A percentile compares a stretch with the other conserved stretches of the same genome.
Conservation (phyloP, 805 yeast genomes). For the Zygoascus flipseniorum region DNA sequence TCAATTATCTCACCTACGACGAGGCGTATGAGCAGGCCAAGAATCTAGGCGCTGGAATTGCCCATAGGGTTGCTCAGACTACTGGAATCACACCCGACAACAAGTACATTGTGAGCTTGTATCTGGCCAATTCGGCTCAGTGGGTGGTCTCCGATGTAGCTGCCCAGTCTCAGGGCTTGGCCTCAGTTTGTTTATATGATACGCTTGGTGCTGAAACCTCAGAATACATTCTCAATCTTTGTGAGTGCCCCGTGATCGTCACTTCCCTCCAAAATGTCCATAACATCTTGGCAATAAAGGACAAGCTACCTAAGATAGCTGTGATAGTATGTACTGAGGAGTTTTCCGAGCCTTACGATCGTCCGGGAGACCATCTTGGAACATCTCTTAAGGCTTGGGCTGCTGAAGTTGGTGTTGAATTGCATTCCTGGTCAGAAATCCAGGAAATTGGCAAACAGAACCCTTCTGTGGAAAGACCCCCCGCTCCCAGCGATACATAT, state of each 20-base stretch:
- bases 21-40: slow-evolving; percentile 23
- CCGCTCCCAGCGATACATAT: slow-evolving; percentile 44
- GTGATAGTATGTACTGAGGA: slow-evolving; percentile 42
- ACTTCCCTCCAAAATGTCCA: slow-evolving; percentile 45
- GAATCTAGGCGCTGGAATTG: slow-evolving; percentile 32
- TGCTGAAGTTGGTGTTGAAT: slow-evolving; percentile 26
- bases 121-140: slow-evolving; percentile 31
- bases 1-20: slow-evolving; percentile 37
- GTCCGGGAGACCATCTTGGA: slow-evolving; percentile 30
- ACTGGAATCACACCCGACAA: slow-evolving; percentile 17
- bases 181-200: slow-evolving; percentile 49
- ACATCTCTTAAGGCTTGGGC: slow-evolving; percentile 24
- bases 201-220: slow-evolving; percentile 54
- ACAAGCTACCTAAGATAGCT: slow-evolving; percentile 36
- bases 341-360: not conserved
- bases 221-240: slow-evolving; percentile 50
- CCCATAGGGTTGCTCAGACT: slow-evolving; percentile 31
- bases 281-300: slow-evolving; percentile 38
- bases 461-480: slow-evolving; percentile 40
- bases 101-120: slow-evolving; percentile 17
- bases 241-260: slow-evolving; percentile 55
- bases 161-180: slow-evolving; percentile 46
- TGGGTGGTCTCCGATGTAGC: slow-evolving; percentile 69
- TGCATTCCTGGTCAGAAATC: slow-evolving; percentile 37
- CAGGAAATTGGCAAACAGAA: slow-evolving; percentile 36